Percentiles rank a stretch among this genome's conserved stretches.
These are phyloP conservation scores for Neurospora sp. DNA, from an alignment of 495 filamentous ascomycete species.

Conservation along the genomic window DNA sequence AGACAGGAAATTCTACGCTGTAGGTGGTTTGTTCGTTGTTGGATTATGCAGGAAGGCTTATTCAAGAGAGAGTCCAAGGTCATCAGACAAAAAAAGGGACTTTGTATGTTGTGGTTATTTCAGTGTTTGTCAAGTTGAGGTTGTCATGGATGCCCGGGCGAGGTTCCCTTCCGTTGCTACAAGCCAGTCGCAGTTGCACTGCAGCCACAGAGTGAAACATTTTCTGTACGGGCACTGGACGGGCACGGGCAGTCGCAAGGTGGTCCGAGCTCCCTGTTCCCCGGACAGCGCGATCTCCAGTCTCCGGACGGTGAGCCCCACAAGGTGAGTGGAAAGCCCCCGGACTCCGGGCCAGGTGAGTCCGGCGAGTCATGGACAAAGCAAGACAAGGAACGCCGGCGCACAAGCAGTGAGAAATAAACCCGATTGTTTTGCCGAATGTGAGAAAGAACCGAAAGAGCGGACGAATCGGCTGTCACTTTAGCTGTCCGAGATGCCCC, in stretches of 20 bases:
- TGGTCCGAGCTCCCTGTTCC: neutral
- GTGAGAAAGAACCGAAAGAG: neutral
- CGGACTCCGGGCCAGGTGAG: neutral
- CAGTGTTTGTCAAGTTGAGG: neutral
- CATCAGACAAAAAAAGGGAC: neutral
- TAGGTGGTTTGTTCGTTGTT: neutral
- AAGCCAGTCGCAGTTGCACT: neutral
- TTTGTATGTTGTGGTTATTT: neutral
- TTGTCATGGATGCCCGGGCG: neutral
- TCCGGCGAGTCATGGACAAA: neutral
- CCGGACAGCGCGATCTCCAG: neutral
- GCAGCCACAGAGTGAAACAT: neutral
- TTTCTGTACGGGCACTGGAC: neutral
- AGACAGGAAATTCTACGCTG: neutral
- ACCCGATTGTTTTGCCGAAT: neutral
- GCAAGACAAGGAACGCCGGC: neutral
- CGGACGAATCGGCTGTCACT: neutral
- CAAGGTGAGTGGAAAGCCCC: neutral
- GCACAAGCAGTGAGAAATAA: neutral
- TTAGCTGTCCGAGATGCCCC: neutral
- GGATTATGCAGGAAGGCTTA: neutral
- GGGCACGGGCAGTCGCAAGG: neutral
- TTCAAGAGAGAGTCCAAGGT: neutral
- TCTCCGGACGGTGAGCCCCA: neutral
- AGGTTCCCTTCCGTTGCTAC: neutral